Conservation (phyloP, 78 protist species). For the Monocercomonoides exilis region DNA sequence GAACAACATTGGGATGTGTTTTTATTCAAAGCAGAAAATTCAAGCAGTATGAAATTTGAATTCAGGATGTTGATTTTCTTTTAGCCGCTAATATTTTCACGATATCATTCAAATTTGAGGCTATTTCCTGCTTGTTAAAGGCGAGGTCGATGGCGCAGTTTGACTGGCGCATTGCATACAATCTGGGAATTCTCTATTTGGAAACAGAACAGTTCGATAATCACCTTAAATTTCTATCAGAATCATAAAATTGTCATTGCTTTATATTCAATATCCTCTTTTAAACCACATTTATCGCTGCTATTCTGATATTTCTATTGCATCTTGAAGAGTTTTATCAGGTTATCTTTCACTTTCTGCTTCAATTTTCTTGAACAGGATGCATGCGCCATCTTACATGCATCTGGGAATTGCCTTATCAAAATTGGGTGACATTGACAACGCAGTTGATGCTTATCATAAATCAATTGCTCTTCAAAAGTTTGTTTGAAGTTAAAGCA, state of each 20-base stretch:
- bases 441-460: constrained; percentile 47
- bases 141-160: constrained; percentile 67
- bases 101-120: no score
- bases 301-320: no score
- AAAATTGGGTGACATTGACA: constrained; percentile 49
- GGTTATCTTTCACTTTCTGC: background rate
- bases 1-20: constrained; percentile 86
- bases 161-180: constrained; percentile 71
- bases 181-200: constrained; percentile 63
- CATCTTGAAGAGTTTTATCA: background rate
- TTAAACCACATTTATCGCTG: background rate
- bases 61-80: background rate
- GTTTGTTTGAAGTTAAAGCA: no score
- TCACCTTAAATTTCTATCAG: no score
- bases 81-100: no score
- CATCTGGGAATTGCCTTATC: constrained; percentile 61
- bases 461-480: constrained; percentile 31
- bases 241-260: no score
- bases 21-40: constrained; percentile 44
- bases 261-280: background rate
- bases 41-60: constrained; percentile 19
- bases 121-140: constrained; percentile 67
- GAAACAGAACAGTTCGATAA: constrained; percentile 35
- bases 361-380: background rate
- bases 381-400: constrained; percentile 55